Base-by-base conservation (phyloP, 306 rosid species). In the Castanopsis chinensis region DNA sequence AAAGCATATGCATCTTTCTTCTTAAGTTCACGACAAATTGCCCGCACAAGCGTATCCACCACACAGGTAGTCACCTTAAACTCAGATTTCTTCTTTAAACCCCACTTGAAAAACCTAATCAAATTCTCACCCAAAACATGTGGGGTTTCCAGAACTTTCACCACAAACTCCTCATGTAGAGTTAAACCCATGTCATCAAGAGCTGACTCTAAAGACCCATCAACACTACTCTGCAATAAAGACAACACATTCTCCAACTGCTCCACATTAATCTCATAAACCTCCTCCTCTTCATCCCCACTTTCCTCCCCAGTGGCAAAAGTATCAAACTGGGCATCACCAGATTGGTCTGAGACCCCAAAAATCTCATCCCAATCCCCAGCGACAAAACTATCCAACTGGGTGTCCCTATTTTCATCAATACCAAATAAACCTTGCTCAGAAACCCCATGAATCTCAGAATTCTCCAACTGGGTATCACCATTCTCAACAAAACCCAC, bases 21-120 rank as follows among this genome's bases (percentile, higher is more conserved):
- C 68, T 60, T 85, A 12, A 67, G 75, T 63, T 52, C 75, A 15
- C 76, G n/a, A 56, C 88, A 80, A 18, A 90, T 19, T 0, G 82
- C 80, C 5, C 32, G 27, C 70, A 83, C 89, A 81, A 94, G 88
- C 6, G 91, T 82, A 27, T 86, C 89, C 52, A 94, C 25, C 19
- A 84, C 82, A 19, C 64, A 55, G 3, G 87, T 25, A 1, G 86
- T 85, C 32, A 86, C 81, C 68, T 64, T 27, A 43, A 86, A 81
- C 21, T 88, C 84, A 0, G 90, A 83, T 56, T 83, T 86, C 63
- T 78, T 80, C 75, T 63, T 84, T 94, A 81, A 64, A 61, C 85
- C 90, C 98, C 98, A 94, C 25, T 73, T 84, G 41, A 92, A 75
- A 77, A 94, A 89, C 83, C 89, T 83, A 28, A 91, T 71, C 65